Evolutionary conservation across 106 monocot genomes (phyloP), one percentile per base, ranked within the genome.

Genomic region (Phalaenopsis aphrodite): DNA sequence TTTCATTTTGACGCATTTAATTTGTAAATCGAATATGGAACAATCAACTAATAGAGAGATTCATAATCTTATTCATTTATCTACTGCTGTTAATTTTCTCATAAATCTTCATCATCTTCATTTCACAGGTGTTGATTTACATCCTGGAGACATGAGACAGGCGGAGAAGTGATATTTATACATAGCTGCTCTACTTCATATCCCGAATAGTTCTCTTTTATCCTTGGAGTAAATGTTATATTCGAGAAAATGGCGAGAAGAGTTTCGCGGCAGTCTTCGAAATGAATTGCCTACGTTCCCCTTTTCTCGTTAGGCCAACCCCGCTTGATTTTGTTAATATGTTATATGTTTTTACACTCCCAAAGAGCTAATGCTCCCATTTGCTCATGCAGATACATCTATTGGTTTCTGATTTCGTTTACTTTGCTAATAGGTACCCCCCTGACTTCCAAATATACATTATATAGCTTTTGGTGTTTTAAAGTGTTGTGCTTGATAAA

Each of bases 171-270:
- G 48, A 48, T 48, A 48, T 58, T n/a, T n/a, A 58, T 58, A 2
- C 57, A 58, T 58, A 19, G 57, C 57, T 58, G 57, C 17, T 58
- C n/a, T 19, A n/a, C 17, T 58, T 19, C 19, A 61, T 61, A 61
- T 61, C 19, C 18, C 21, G 18, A 61, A n/a, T 8, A 61, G 12
- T 10, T 21, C 21, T 0, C 8, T 61, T 0, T 61, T 57, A 48
- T 52, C 52, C 52, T 21, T 14, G 5, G 57, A 57, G 57, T 57
- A 21, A 52, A 61, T 61, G 19, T 4, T 61, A n/a, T 61, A 4
- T 61, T 19, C 61, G 69, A 69, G 69, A 69, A 69, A 69, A 69
- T 69, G 69, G 69, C 69, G 69, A 69, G 69, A 69, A 69, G 39
- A 38, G 38, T 39, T 69, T 61, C n/a, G 15, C 38, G 38, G 69